Evolutionary conservation across 345 rosid genomes (phyloP).

Genomic region (Combretum micranthum): DNA sequence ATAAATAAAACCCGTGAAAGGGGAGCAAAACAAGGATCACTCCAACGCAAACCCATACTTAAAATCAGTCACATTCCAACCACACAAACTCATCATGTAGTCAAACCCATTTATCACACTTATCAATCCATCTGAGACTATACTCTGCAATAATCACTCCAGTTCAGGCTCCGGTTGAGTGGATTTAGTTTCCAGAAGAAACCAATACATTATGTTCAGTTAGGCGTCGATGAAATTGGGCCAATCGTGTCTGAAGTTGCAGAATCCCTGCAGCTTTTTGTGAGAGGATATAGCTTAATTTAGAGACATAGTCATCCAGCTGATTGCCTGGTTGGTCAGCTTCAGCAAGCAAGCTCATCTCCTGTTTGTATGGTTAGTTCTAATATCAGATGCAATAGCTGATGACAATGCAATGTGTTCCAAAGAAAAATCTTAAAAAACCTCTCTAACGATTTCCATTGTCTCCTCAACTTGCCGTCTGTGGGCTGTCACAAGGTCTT

Average conservation of each 20-base stretch:
- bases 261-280: constrained; percentile 54
- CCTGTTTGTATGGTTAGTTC: constrained; percentile 26
- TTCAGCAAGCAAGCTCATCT: constrained; percentile 52
- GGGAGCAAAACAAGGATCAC: too few species aligned
- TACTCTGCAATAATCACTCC: too few species aligned
- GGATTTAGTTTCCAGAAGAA: constrained; percentile 13
- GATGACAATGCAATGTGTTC: neutral
- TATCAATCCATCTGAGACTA: too few species aligned
- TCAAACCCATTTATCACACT: too few species aligned
- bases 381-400: neutral
- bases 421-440: constrained; percentile 8
- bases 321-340: constrained; percentile 63
- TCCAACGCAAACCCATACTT: too few species aligned
- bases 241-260: constrained; percentile 41
- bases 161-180: too few species aligned
- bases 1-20: too few species aligned
- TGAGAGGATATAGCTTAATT: constrained; percentile 42
- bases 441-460: constrained; percentile 47
- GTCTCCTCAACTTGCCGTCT: constrained; percentile 51
- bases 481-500: constrained; percentile 53
- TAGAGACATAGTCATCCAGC: constrained; percentile 41
- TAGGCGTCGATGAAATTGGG: constrained; percentile 44
- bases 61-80: too few species aligned
- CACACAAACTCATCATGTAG: too few species aligned
- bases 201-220: constrained; percentile 40